Conservation (phyloP, 2,329 filamentous ascomycete species). For the Fusarium tricinctum region DNA sequence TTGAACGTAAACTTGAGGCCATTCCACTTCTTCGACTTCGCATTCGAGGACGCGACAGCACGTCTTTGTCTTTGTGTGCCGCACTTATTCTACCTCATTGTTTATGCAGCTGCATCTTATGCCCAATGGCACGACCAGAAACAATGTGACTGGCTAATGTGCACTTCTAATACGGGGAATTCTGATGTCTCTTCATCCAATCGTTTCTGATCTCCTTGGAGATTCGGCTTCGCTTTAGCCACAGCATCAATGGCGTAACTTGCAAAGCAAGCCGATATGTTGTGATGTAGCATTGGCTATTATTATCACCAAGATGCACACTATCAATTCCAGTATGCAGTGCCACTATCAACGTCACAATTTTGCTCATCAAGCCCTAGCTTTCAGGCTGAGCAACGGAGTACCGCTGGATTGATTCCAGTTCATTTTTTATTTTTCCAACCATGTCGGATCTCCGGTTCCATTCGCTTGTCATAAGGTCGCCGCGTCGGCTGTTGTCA, state of each 20-base stretch:
- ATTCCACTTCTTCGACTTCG: slow-evolving; percentile 15
- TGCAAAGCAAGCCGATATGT: slow-evolving; percentile 1
- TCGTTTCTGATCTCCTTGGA: slow-evolving; percentile 10
- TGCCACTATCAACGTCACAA: slow-evolving; percentile 33
- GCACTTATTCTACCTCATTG: slow-evolving; percentile 11
- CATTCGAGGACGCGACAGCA: slow-evolving; percentile 4
- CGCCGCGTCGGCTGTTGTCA: slow-evolving; percentile 20
- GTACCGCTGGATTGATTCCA: slow-evolving; percentile 21
- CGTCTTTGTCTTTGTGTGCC: slow-evolving; percentile 4
- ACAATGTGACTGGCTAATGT: slow-evolving; percentile 19
- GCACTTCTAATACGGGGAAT: slow-evolving; percentile 23
- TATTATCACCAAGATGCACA: slow-evolving; percentile 18
- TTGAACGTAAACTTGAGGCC: slow-evolving; percentile 11
- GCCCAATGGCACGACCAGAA: slow-evolving; percentile 14
- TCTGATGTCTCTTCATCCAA: slow-evolving; percentile 16
- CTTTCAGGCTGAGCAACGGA: slow-evolving; percentile 32
- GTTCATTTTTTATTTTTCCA: slow-evolving; percentile 19
- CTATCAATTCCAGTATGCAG: background rate
- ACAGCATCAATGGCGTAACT: slow-evolving; percentile 39
- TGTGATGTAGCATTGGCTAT: slow-evolving; percentile 17
- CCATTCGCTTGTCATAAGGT: slow-evolving; percentile 22
- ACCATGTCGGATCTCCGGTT: slow-evolving; percentile 30
- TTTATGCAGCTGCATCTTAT: background rate
- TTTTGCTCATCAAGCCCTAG: slow-evolving; percentile 33
- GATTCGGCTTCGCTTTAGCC: slow-evolving; percentile 22